phyloP scores from a whole-genome alignment of 805 yeast species.

The Wickerhamiella sergipiensis region DNA sequence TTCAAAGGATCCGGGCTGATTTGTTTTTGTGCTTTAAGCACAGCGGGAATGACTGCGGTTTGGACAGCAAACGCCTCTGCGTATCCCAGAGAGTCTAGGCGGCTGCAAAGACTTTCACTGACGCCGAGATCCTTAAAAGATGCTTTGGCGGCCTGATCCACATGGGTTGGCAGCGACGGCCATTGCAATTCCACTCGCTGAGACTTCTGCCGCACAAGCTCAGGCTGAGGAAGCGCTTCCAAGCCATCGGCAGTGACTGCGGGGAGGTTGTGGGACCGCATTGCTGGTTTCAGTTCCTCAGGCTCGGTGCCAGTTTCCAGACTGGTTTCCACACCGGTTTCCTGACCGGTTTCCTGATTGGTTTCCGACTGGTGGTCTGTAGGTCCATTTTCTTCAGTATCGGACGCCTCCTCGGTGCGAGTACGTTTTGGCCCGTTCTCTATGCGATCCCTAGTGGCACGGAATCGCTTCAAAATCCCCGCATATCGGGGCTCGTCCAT shows the following conservation, averaged over 20 bases:
- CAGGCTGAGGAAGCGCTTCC: conserved; percentile 79
- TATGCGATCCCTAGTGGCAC: background rate
- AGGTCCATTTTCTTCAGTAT: background rate
- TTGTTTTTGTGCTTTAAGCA: conserved; percentile 30
- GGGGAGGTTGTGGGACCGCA: background rate
- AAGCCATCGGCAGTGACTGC: conserved; percentile 22
- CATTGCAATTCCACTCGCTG: conserved; percentile 36
- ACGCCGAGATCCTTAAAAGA: conserved; percentile 39
- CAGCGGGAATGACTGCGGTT: conserved; percentile 44
- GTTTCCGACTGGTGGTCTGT: no score
- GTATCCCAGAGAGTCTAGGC: conserved; percentile 36
- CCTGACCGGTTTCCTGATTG: no score
- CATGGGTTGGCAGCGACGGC: conserved; percentile 52
- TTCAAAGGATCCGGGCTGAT: conserved; percentile 24
- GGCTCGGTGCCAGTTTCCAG: no score
- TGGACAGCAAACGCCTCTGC: conserved; percentile 66
- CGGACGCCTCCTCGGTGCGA: background rate
- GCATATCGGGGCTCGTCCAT: conserved; percentile 31
- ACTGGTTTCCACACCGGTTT: no score
- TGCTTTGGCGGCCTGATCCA: conserved; percentile 32
- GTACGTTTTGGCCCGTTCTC: background rate
- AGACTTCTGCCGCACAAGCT: conserved; percentile 33
- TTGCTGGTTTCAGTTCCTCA: background rate
- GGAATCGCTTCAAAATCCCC: conserved; percentile 39
- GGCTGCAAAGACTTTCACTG: conserved; percentile 30